These are phyloP conservation scores for Salix koriyanagi DNA, from an alignment of 345 rosid species.

Conservation along the genomic window DNA sequence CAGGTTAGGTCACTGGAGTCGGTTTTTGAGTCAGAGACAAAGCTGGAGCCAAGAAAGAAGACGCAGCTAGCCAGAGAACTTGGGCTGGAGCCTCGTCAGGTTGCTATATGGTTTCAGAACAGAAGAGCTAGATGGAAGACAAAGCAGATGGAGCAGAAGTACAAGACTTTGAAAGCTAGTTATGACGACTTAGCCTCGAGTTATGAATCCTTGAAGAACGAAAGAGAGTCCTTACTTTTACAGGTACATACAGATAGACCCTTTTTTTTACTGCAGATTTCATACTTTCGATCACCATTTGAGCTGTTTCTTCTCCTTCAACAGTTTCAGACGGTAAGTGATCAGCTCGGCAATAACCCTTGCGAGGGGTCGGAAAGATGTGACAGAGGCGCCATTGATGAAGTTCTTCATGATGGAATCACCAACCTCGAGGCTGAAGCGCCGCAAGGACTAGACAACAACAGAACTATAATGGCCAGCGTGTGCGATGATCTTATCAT, in stretches of 20 bases:
- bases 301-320: neutral
- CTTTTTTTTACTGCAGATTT: neutral
- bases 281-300: neutral
- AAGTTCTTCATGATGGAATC: constrained; percentile 28
- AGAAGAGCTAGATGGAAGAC: constrained; percentile 83
- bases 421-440: constrained; percentile 29
- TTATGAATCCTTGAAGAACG: constrained; percentile 54
- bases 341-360: constrained; percentile 18
- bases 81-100: constrained; percentile 77
- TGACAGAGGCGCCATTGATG: neutral
- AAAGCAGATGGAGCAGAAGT: constrained; percentile 66
- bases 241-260: constrained; percentile 53
- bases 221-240: constrained; percentile 47
- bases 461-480: constrained; percentile 13
- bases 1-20: constrained; percentile 63
- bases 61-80: constrained; percentile 60
- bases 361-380: constrained; percentile 9
- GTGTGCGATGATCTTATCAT: constrained; percentile 15
- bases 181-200: constrained; percentile 50
- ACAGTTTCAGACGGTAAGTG: constrained; percentile 57
- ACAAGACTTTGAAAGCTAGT: constrained; percentile 40
- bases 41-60: constrained; percentile 72
- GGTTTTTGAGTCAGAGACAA: constrained; percentile 67
- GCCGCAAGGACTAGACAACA: constrained; percentile 12
- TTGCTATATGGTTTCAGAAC: constrained; percentile 92